phyloP scores from a whole-genome alignment of 2,329 filamentous ascomycete genomes.

The Verticillium tricorpus region DNA sequence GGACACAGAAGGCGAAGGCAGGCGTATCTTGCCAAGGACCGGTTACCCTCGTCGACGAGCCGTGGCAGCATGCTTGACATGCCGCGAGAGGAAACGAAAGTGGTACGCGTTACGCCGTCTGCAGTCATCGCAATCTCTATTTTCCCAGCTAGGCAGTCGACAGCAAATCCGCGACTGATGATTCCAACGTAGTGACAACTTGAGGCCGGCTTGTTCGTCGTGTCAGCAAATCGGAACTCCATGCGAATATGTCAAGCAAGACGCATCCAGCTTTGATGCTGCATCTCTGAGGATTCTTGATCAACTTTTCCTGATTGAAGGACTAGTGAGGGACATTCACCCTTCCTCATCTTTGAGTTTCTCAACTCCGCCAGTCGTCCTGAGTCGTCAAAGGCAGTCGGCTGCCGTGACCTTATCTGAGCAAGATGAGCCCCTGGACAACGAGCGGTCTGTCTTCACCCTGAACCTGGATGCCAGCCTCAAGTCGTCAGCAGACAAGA shows the following conservation, averaged over 20 bases:
- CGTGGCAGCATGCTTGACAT: background rate
- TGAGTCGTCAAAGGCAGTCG: background rate
- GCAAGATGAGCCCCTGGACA: background rate
- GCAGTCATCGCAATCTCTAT: no score
- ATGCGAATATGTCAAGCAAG: background rate
- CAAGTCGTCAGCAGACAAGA: background rate
- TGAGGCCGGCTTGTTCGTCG: background rate
- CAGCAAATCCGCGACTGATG: background rate
- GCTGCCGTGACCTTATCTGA: background rate
- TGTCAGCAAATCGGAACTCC: background rate
- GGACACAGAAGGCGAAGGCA: background rate
- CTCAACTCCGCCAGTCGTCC: background rate
- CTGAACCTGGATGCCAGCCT: background rate
- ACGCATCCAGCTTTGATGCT: background rate
- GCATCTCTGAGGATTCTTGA: background rate
- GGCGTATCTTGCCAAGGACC: background rate
- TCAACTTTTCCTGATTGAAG: background rate
- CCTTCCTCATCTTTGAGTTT: background rate
- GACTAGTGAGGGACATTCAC: background rate
- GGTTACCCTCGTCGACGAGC: background rate
- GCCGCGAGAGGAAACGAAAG: constrained; percentile 1
- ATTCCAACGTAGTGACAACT: background rate
- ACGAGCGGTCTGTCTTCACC: background rate
- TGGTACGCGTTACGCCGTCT: background rate
- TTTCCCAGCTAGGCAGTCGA: no score